Evolutionary conservation across 2,329 filamentous ascomycete genomes (phyloP).

Genomic region (Neonectria punicea): DNA sequence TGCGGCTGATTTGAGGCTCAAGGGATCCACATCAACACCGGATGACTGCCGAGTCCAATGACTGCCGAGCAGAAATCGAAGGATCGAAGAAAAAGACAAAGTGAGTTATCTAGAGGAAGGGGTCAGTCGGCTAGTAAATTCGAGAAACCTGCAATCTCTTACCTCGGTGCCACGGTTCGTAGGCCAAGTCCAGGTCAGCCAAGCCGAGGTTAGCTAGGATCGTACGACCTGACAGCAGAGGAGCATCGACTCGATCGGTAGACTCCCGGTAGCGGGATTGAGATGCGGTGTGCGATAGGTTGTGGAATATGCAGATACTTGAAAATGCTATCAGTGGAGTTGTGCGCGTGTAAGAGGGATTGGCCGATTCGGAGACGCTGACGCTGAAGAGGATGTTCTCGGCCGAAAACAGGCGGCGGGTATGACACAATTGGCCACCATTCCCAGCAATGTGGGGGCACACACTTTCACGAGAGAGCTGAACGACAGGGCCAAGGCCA

Average conservation of each 20-base stretch:
- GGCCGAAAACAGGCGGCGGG: constrained; percentile 17
- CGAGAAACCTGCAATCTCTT: constrained; percentile 1
- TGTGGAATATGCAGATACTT: not conserved
- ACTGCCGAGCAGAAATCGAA: constrained; percentile 16
- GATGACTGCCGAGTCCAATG: constrained; percentile 20
- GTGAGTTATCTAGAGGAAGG: not conserved
- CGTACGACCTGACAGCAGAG: not conserved
- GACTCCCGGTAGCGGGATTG: not conserved
- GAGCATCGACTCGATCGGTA: not conserved
- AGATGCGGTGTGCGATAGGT: not conserved
- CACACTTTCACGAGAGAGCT: constrained; percentile 2
- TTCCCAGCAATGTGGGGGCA: constrained; percentile 14
- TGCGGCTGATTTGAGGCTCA: constrained; percentile 21
- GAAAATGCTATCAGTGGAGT: not conserved
- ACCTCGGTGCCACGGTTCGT: constrained; percentile 14
- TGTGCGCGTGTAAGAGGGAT: constrained; percentile 1
- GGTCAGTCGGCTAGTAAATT: not conserved
- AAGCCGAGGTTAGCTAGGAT: constrained; percentile 1
- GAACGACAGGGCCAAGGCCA: not conserved
- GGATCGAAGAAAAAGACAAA: not conserved
- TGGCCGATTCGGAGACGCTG: not conserved
- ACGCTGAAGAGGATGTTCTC: constrained; percentile 8
- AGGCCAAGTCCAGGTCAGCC: not conserved
- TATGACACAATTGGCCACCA: constrained; percentile 8
- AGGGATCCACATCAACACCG: constrained; percentile 14